Conservation (phyloP, 495 filamentous ascomycete genomes). For the Evansstolkia leycettana region DNA sequence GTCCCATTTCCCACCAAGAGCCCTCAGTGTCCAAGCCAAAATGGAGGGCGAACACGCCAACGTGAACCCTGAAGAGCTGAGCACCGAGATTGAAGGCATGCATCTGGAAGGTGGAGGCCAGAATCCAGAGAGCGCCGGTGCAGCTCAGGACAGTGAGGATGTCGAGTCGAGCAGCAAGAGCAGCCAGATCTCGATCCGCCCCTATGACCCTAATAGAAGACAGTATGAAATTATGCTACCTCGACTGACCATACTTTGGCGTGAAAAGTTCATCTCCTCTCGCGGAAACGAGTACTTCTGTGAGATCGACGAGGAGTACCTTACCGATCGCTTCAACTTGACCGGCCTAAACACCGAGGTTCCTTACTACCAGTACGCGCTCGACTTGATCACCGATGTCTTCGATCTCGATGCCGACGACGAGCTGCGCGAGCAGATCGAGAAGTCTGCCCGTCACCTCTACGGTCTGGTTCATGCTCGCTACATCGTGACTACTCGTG, state of each 20-base stretch:
- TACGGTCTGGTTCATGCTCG: constrained; percentile 95
- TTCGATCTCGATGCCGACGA: constrained; percentile 99
- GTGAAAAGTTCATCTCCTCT: constrained; percentile 83
- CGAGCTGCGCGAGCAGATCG: constrained; percentile 93
- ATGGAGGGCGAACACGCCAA: no score
- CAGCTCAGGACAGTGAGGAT: no score
- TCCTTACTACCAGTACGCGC: constrained; percentile 95
- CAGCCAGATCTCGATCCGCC: no score
- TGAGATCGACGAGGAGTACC: constrained; percentile 98
- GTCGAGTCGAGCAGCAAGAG: no score
- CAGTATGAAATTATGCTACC: background rate
- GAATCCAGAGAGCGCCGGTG: no score
- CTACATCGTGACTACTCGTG: constrained; percentile 93
- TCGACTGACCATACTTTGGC: constrained; percentile 2
- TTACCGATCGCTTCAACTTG: constrained; percentile 96
- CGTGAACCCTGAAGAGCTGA: no score
- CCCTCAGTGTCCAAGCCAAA: no score
- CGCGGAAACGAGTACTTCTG: constrained; percentile 99
- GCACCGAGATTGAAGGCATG: no score
- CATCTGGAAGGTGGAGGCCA: no score
- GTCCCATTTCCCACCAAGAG: no score
- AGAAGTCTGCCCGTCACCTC: constrained; percentile 91
- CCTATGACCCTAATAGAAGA: background rate
- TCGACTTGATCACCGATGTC: constrained; percentile 98
- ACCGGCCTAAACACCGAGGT: constrained; percentile 96